Evolutionary conservation across 2,329 filamentous ascomycete genomes (phyloP).

Genomic region (Aureobasidium lini): DNA sequence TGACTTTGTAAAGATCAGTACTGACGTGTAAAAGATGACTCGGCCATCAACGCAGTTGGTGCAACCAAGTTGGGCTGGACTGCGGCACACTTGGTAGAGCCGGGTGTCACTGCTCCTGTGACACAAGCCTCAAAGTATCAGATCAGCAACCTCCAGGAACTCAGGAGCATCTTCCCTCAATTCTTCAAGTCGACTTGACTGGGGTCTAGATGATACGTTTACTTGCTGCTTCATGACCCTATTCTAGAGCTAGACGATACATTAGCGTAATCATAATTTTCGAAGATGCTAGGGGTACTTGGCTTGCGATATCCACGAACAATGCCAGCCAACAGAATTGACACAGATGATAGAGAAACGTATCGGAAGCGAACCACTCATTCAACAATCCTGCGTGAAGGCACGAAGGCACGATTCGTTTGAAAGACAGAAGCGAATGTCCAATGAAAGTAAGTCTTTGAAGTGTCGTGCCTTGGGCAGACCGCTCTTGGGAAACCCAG

Average conservation of each 20-base stretch:
- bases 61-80: slow-evolving; percentile 80
- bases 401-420: no score
- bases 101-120: slow-evolving; percentile 55
- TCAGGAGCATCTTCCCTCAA: slow-evolving; percentile 70
- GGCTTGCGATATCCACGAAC: no score
- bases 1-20: neutral
- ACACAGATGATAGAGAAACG: no score
- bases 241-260: neutral
- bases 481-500: no score
- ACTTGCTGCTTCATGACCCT: neutral
- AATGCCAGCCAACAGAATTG: no score
- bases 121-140: slow-evolving; percentile 59
- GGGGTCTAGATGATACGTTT: neutral
- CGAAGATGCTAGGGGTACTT: no score
- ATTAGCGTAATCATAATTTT: neutral
- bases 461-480: no score
- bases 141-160: slow-evolving; percentile 66
- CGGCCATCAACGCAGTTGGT: slow-evolving; percentile 68
- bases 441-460: no score
- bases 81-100: slow-evolving; percentile 76
- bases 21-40: slow-evolving; percentile 61
- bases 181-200: slow-evolving; percentile 59
- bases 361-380: no score
- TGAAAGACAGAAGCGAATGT: no score
- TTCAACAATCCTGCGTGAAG: no score